Percentiles rank a stretch among this genome's conserved stretches.
Conservation (phyloP, 2,329 filamentous ascomycete species). For the Phoma sp. region DNA sequence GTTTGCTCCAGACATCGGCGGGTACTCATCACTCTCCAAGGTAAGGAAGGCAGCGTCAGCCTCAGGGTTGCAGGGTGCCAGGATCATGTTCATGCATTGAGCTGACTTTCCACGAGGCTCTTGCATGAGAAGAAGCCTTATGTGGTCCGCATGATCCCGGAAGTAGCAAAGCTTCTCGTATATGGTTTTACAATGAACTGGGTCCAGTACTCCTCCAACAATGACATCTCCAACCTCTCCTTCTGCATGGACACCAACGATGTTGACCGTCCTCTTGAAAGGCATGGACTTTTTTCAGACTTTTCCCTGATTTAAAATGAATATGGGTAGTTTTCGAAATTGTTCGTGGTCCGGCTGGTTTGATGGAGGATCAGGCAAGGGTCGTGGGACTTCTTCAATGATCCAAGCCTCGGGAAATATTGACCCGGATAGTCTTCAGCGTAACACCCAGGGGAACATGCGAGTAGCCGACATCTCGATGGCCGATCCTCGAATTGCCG, state of each 20-base stretch:
- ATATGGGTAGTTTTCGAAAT: too few species aligned
- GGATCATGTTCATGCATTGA: conserved; percentile 54
- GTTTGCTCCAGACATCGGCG: conserved; percentile 57
- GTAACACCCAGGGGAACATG: too few species aligned
- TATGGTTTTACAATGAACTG: conserved; percentile 53
- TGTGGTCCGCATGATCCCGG: conserved; percentile 49
- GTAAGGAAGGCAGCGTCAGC: conserved; percentile 57
- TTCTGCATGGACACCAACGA: conserved; percentile 45
- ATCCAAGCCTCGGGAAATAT: too few species aligned
- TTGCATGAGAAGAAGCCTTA: conserved; percentile 55
- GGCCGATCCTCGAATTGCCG: too few species aligned
- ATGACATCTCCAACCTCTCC: conserved; percentile 60
- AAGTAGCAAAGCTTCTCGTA: conserved; percentile 58
- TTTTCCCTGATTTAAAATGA: too few species aligned
- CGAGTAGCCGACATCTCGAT: too few species aligned
- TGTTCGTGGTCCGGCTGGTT: too few species aligned
- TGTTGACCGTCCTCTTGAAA: neutral
- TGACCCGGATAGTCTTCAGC: too few species aligned
- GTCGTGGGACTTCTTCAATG: too few species aligned
- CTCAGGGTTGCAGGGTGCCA: conserved; percentile 53
- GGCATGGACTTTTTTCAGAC: neutral
- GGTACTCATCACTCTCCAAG: conserved; percentile 57
- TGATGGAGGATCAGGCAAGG: too few species aligned
- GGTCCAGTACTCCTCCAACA: conserved; percentile 56
- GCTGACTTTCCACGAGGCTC: conserved; percentile 56